A percentile compares a stretch with the other conserved stretches of the same genome.
These are phyloP conservation scores for Fusarium acutatum DNA, from an alignment of 2,329 filamentous ascomycete species.

Conservation along the genomic window DNA sequence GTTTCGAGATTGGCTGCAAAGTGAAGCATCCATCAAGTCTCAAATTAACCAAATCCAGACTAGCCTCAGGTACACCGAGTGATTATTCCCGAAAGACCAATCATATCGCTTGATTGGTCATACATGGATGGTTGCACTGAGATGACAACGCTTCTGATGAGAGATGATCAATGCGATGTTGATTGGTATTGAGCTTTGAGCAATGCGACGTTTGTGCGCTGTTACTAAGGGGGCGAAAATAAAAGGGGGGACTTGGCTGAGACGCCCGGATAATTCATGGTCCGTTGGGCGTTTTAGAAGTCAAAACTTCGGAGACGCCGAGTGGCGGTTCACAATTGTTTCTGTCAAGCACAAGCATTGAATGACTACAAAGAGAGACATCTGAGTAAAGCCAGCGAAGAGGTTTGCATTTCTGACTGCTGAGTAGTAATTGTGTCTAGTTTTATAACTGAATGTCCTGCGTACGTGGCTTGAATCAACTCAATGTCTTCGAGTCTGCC, in stretches of 20 bases:
- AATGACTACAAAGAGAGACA: fast-evolving
- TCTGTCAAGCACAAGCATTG: background rate
- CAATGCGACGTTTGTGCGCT: background rate
- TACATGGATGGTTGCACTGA: background rate
- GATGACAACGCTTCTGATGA: background rate
- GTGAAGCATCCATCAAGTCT: background rate
- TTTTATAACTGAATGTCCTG: background rate
- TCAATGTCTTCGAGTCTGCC: background rate
- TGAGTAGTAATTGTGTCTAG: fast-evolving
- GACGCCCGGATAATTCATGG: background rate
- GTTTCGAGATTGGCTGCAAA: background rate
- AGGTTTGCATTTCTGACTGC: no score
- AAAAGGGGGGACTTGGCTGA: background rate
- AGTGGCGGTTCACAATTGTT: background rate
- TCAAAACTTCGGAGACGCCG: background rate
- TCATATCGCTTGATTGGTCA: background rate
- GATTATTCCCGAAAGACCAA: background rate
- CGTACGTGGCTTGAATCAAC: background rate
- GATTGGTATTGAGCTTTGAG: background rate
- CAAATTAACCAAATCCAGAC: background rate
- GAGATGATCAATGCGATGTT: background rate
- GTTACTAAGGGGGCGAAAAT: background rate
- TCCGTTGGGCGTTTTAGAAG: background rate
- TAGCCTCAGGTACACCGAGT: background rate
- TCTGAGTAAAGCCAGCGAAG: fast-evolving